Conservation (phyloP, 371 early-diverging fungal genomes). For the Ecytonucleospora hepatopenaei region DNA sequence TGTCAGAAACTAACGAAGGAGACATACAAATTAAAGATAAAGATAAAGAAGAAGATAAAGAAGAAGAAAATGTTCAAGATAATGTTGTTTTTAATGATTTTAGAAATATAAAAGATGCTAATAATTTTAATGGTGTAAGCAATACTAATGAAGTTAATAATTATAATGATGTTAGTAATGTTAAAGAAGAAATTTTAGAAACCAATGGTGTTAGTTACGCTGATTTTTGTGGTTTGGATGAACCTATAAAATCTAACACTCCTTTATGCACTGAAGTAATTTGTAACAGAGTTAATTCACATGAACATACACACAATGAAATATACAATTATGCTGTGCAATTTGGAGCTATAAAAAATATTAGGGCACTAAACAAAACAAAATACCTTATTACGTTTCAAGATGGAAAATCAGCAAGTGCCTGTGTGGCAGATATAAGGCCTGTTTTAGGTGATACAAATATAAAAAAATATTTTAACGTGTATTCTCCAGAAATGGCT, state of each 20-base stretch:
- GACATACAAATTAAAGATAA: no score
- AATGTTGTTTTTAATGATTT: neutral
- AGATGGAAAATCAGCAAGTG: slow-evolving; percentile 14
- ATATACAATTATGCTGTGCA: slow-evolving; percentile 23
- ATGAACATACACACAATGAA: slow-evolving; percentile 5
- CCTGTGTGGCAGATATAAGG: slow-evolving; percentile 8
- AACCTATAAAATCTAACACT: neutral
- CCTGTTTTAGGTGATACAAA: slow-evolving; percentile 21
- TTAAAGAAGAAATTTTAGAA: no score
- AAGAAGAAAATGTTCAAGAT: neutral
- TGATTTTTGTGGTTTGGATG: no score
- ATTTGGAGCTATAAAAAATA: slow-evolving; percentile 19
- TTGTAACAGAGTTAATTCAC: slow-evolving; percentile 30
- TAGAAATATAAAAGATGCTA: no score
- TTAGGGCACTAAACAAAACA: slow-evolving; percentile 20
- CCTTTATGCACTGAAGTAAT: slow-evolving; percentile 28
- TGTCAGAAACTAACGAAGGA: no score
- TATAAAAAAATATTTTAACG: slow-evolving; percentile 46
- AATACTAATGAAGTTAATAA: no score
- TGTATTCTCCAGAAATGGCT: neutral
- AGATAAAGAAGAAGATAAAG: neutral
- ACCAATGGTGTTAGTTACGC: no score
- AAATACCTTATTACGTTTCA: slow-evolving; percentile 38
- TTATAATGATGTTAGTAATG: no score
- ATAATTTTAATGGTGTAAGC: no score